Evolutionary conservation across 805 yeast genomes (phyloP).

Genomic region (Yarrowia hollandica): DNA sequence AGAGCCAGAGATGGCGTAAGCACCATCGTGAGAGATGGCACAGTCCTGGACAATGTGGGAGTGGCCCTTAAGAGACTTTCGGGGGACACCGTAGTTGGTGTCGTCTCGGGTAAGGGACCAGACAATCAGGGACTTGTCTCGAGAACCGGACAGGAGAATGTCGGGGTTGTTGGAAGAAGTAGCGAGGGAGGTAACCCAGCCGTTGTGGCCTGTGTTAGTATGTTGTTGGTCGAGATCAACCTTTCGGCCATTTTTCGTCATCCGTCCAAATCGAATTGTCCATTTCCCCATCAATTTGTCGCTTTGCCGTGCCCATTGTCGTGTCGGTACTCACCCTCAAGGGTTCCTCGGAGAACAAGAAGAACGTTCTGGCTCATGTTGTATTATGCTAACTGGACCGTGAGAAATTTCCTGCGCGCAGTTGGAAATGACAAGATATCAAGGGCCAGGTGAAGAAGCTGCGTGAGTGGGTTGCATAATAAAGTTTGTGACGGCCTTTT

Average conservation of each 20-base stretch:
- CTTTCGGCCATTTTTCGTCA: too few relatives aligned
- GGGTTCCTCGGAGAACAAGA: constrained; percentile 99
- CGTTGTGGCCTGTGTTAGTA: constrained; percentile 60
- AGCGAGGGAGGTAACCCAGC: constrained; percentile 98
- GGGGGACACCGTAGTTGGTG: constrained; percentile 96
- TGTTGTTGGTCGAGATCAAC: background rate
- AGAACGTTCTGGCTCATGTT: constrained; percentile 60
- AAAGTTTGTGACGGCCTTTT: constrained; percentile 22
- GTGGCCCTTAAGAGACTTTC: constrained; percentile 97
- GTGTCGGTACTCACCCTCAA: constrained; percentile 63
- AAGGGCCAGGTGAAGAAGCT: constrained; percentile 21
- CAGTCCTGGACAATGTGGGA: constrained; percentile 98
- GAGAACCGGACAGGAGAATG: constrained; percentile 94
- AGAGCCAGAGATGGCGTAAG: constrained; percentile 96
- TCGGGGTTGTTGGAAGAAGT: constrained; percentile 98
- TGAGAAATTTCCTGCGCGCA: constrained; percentile 28
- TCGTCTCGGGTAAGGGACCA: constrained; percentile 98
- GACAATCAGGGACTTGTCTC: constrained; percentile 97
- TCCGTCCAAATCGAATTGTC: background rate
- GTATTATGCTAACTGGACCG: constrained; percentile 29
- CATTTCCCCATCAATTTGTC: too few relatives aligned
- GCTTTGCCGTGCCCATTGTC: background rate
- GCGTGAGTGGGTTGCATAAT: constrained; percentile 26
- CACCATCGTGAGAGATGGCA: constrained; percentile 96
- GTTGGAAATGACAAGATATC: constrained; percentile 27